A percentile compares a stretch with the other conserved stretches of the same genome.
Evolutionary conservation across 257 asterid species (phyloP).

Genomic region (Lithospermum erythrorhizon): DNA sequence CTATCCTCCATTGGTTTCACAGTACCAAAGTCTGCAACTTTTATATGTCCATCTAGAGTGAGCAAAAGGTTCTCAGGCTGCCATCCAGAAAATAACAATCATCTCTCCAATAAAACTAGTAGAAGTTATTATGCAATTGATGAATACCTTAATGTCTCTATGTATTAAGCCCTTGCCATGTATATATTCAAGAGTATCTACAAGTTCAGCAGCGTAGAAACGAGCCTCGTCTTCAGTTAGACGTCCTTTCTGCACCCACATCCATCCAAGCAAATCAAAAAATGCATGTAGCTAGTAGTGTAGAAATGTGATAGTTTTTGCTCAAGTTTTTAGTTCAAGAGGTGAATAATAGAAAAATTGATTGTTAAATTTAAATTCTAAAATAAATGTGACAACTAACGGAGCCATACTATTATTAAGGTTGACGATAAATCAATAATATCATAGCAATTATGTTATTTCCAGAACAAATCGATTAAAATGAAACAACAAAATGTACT

Average conservation of each 20-base stretch:
- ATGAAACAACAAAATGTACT: constrained; percentile 14
- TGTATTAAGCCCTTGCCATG: constrained; percentile 95
- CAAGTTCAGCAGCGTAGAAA: constrained; percentile 95
- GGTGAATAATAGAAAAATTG: too few species aligned
- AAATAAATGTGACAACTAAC: too few species aligned
- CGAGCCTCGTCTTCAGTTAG: constrained; percentile 83
- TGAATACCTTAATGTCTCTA: constrained; percentile 86
- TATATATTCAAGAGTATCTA: constrained; percentile 94
- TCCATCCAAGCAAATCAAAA: constrained; percentile 14
- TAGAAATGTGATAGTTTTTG: background rate
- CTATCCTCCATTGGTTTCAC: constrained; percentile 98
- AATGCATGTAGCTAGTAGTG: constrained; percentile 6
- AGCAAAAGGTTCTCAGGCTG: constrained; percentile 98
- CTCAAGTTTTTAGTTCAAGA: too few species aligned
- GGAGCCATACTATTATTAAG: too few species aligned
- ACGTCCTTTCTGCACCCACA: constrained; percentile 74
- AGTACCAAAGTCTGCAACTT: constrained; percentile 98
- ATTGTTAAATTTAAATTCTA: too few species aligned
- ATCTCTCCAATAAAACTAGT: constrained; percentile 7
- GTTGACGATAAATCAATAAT: too few species aligned
- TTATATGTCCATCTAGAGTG: constrained; percentile 82
- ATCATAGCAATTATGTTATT: too few species aligned
- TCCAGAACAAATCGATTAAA: too few species aligned
- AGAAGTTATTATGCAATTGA: constrained; percentile 9
- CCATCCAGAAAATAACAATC: constrained; percentile 28